Evolutionary conservation across 768 basidiomycete species (phyloP).

Genomic region (Lactarius sanguifluus): DNA sequence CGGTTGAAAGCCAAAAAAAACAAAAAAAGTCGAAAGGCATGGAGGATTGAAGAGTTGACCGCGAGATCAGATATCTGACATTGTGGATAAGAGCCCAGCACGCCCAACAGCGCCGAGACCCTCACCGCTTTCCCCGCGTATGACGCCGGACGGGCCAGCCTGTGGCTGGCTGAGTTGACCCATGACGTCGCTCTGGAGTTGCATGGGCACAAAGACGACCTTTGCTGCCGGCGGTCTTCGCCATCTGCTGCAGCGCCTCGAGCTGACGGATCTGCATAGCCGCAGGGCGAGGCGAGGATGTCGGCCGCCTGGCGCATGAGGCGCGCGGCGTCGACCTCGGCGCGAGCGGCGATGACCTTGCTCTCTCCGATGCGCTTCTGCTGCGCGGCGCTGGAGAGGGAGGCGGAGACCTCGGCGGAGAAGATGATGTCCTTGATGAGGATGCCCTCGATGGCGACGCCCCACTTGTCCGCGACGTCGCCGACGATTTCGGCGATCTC

Average conservation of each 20-base stretch:
- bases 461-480: constrained; percentile 93
- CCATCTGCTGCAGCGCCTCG: constrained; percentile 95
- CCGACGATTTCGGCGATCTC: constrained; percentile 97
- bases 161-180: constrained; percentile 43
- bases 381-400: constrained; percentile 92
- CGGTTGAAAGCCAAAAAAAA: not conserved
- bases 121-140: constrained; percentile 43
- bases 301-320: constrained; percentile 98
- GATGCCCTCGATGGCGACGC: constrained; percentile 94
- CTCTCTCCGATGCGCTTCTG: constrained; percentile 96
- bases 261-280: constrained; percentile 99
- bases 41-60: not conserved
- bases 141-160: constrained; percentile 31
- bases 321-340: constrained; percentile 92
- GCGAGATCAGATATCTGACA: constrained; percentile 43
- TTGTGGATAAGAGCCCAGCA: constrained; percentile 52
- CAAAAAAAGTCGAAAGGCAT: not conserved
- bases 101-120: constrained; percentile 46
- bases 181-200: constrained; percentile 72
- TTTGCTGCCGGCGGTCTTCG: constrained; percentile 87
- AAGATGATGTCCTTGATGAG: constrained; percentile 96
- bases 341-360: constrained; percentile 94
- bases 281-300: constrained; percentile 89
- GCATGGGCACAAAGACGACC: constrained; percentile 94
- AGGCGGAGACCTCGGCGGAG: constrained; percentile 84